Conservation (phyloP, 2,329 filamentous ascomycete genomes). For the Elsinoe fawcettii region DNA sequence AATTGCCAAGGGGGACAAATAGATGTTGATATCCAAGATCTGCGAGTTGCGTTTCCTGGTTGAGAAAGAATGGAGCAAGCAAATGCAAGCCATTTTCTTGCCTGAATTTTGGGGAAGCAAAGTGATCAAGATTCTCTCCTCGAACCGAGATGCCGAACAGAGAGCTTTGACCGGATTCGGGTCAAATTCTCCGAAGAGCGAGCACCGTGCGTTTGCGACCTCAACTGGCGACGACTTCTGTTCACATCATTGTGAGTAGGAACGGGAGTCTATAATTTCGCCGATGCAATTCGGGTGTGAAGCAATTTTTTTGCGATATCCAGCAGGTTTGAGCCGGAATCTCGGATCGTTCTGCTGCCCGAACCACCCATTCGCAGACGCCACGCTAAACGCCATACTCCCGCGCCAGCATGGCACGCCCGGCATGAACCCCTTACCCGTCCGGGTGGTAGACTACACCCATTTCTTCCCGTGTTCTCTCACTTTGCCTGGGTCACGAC, state of each 20-base stretch:
- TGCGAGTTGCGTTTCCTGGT: neutral
- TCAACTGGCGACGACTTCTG: neutral
- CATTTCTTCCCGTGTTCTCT: no score
- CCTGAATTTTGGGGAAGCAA: neutral
- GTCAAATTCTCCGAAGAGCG: neutral
- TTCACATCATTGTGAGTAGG: neutral
- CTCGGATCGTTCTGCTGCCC: no score
- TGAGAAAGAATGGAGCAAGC: neutral
- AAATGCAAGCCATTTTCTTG: neutral
- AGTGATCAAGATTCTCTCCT: neutral
- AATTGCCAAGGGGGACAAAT: neutral
- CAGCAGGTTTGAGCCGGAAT: no score
- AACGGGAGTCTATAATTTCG: neutral
- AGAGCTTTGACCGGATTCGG: neutral
- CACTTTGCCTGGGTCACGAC: no score
- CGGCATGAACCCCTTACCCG: no score
- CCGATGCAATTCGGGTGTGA: no score
- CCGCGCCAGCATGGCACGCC: no score
- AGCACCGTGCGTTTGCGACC: no score
- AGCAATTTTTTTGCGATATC: no score
- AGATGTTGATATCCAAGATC: neutral
- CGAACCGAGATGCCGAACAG: neutral
- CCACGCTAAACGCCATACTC: no score
- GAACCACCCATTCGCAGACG: no score
- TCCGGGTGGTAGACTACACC: no score